Conservation (phyloP, 2,329 filamentous ascomycete genomes). For the Sphaceloma murrayae region DNA sequence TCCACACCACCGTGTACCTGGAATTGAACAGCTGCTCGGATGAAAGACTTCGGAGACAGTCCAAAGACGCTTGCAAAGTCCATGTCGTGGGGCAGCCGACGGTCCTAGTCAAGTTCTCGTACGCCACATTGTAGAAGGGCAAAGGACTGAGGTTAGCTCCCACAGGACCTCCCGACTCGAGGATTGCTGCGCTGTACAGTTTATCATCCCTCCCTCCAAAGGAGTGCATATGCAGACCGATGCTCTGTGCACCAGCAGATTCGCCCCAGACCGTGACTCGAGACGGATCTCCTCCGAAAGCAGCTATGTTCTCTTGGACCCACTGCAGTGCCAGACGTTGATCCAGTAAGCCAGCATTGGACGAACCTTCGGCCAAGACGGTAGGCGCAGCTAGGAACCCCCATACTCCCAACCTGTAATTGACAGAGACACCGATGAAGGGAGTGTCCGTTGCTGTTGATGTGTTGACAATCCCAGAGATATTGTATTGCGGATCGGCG, state of each 20-base stretch:
- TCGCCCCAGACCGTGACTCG: conserved; percentile 55
- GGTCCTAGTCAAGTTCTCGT: conserved; percentile 19
- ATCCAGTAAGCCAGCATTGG: conserved; percentile 56
- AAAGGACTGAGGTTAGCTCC: conserved; percentile 18
- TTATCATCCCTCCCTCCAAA: conserved; percentile 36
- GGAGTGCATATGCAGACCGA: conserved; percentile 34
- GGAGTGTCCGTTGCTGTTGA: conserved; percentile 44
- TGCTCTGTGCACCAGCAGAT: conserved; percentile 37
- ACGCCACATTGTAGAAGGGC: conserved; percentile 18
- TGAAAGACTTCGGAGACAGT: conserved; percentile 19
- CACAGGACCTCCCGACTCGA: conserved; percentile 34
- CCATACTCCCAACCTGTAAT: conserved; percentile 45
- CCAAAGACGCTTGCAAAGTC: conserved; percentile 18
- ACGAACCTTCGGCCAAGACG: conserved; percentile 33
- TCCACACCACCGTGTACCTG: conserved; percentile 23
- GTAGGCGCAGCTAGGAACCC: conserved; percentile 44
- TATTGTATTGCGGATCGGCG: conserved; percentile 21
- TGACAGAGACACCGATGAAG: conserved; percentile 46
- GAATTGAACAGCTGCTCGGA: conserved; percentile 19
- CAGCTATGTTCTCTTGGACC: conserved; percentile 50
- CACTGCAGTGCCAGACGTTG: conserved; percentile 51
- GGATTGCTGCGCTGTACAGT: conserved; percentile 35
- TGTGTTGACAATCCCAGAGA: conserved; percentile 27
- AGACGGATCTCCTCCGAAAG: conserved; percentile 50
- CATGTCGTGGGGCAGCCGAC: conserved; percentile 20